Evolutionary conservation across 805 yeast species (phyloP).

Genomic region (Wickerhamiella sorbophila): DNA sequence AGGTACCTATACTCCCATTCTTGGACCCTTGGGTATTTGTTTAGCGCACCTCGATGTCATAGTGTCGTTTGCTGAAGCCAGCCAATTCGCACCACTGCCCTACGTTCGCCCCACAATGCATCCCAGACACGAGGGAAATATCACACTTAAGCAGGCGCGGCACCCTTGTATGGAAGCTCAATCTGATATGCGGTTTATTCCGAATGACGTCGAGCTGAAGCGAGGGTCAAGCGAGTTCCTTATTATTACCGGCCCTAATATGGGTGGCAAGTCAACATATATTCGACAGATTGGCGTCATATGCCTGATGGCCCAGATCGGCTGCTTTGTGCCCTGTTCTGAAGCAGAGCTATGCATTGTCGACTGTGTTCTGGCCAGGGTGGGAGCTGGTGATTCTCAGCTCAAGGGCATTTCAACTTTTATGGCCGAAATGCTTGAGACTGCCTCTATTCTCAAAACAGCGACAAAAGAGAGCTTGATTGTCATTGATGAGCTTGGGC

Average conservation of each 20-base stretch:
- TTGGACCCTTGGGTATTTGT: constrained; percentile 48
- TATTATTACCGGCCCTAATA: constrained; percentile 78
- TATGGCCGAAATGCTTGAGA: constrained; percentile 92
- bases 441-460: constrained; percentile 69
- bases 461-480: constrained; percentile 70
- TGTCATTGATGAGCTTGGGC: constrained; percentile 87
- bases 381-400: constrained; percentile 98
- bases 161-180: constrained; percentile 93
- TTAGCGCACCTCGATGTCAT: constrained; percentile 74
- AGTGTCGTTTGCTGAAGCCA: constrained; percentile 69
- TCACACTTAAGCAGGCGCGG: constrained; percentile 58
- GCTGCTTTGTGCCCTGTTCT: constrained; percentile 62
- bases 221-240: constrained; percentile 50
- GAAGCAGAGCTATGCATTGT: constrained; percentile 70
- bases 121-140: constrained; percentile 31
- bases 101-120: constrained; percentile 64
- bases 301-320: constrained; percentile 62
- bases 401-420: constrained; percentile 93
- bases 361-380: constrained; percentile 87
- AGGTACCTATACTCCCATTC: constrained; percentile 64
- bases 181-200: constrained; percentile 77
- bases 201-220: constrained; percentile 68
- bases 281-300: constrained; percentile 64
- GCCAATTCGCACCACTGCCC: constrained; percentile 69
- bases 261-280: constrained; percentile 79